Percentiles rank a stretch among this genome's conserved stretches.
Evolutionary conservation across 441 rosid species (phyloP).

Genomic region (Erysimum cheiri): DNA sequence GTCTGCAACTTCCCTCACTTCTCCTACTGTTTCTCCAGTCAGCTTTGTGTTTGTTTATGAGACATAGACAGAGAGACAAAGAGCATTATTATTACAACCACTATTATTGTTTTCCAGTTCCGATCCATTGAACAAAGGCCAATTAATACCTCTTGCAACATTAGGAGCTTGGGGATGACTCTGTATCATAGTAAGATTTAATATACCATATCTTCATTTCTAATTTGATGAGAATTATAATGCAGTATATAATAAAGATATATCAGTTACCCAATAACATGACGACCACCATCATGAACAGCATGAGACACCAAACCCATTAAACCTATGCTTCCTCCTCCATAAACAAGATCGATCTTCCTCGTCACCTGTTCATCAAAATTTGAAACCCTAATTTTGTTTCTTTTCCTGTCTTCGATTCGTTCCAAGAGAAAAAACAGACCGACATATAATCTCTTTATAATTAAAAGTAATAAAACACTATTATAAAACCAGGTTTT

Average conservation of each 20-base stretch:
- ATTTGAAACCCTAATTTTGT: not conserved
- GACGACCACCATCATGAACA: constrained; percentile 96
- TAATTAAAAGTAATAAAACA: not conserved
- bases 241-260: constrained; percentile 1
- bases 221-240: not conserved
- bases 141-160: constrained; percentile 32
- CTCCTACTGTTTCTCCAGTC: constrained; percentile 68
- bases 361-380: constrained; percentile 62
- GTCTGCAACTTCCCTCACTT: constrained; percentile 61
- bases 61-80: constrained; percentile 1
- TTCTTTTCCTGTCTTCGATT: not conserved
- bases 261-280: constrained; percentile 84
- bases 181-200: constrained; percentile 17
- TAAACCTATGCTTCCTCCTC: constrained; percentile 97
- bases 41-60: constrained; percentile 43
- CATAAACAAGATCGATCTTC: constrained; percentile 95
- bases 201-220: not conserved
- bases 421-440: not conserved
- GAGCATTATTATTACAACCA: not conserved
- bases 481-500: not conserved
- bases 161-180: constrained; percentile 41
- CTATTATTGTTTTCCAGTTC: not conserved
- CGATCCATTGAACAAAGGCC: not conserved
- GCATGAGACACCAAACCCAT: constrained; percentile 96
- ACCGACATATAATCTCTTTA: not conserved